These are phyloP conservation scores for Aspergillus steynii DNA, from an alignment of 495 filamentous ascomycete genomes.

Conservation along the genomic window DNA sequence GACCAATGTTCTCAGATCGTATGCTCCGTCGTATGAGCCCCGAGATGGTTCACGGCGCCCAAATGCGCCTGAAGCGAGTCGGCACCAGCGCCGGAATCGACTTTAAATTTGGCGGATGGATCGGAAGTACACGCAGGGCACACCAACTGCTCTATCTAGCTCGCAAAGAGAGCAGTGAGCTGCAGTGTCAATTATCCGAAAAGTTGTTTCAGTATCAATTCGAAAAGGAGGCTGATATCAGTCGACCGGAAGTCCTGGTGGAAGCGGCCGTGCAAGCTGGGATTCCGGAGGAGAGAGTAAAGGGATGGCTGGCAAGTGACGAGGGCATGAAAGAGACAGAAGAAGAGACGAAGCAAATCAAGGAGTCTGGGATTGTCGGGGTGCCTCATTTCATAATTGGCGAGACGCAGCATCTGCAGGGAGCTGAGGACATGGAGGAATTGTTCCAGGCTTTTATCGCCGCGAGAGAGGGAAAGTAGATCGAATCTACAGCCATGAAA, in stretches of 20 bases:
- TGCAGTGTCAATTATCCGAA: slow-evolving; percentile 15
- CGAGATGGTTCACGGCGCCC: slow-evolving; percentile 16
- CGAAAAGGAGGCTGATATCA: slow-evolving; percentile 25
- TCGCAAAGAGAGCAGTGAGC: slow-evolving; percentile 3
- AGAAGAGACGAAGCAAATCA: slow-evolving; percentile 3
- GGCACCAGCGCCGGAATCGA: slow-evolving; percentile 15
- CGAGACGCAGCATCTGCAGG: slow-evolving; percentile 5
- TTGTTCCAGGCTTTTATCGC: slow-evolving; percentile 28
- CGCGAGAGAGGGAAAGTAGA: slow-evolving; percentile 28
- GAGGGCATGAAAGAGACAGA: slow-evolving; percentile 10
- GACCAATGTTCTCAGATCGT: slow-evolving; percentile 10
- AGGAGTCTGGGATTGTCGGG: slow-evolving; percentile 13
- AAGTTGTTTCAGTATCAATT: slow-evolving; percentile 22
- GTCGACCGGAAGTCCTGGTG: slow-evolving; percentile 12
- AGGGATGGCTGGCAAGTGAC: slow-evolving; percentile 14
- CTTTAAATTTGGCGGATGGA: slow-evolving; percentile 25
- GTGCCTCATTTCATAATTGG: slow-evolving; percentile 24
- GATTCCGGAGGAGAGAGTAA: slow-evolving; percentile 9
- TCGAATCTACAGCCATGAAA: too few relatives aligned
- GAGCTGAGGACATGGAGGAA: slow-evolving; percentile 14
- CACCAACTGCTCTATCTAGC: slow-evolving; percentile 18
- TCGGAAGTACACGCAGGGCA: slow-evolving; percentile 21
- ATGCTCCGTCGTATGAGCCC: slow-evolving; percentile 22
- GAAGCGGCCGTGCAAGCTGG: slow-evolving; percentile 14
- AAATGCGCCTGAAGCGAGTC: slow-evolving; percentile 18